These are phyloP conservation scores for Thelonectria olida DNA, from an alignment of 2,329 filamentous ascomycete genomes.

Conservation along the genomic window DNA sequence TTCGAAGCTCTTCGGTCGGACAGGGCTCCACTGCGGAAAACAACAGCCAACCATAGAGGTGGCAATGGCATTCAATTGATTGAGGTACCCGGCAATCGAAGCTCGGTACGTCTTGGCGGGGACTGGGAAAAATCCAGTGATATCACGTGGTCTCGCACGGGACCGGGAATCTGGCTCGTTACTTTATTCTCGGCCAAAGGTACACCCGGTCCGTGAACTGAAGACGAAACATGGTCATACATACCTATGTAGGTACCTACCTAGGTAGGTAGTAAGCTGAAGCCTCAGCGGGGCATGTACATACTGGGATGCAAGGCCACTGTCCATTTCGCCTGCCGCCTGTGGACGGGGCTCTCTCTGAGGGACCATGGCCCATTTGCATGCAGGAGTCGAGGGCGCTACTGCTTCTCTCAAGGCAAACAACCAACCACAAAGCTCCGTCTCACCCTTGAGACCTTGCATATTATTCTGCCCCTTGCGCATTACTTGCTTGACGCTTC, in stretches of 20 bases:
- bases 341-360: background rate
- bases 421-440: slow-evolving; percentile 4
- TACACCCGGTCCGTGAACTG: slow-evolving; percentile 3
- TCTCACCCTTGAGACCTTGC: slow-evolving; percentile 9
- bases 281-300: too few species aligned
- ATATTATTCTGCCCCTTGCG: slow-evolving; percentile 12
- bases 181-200: background rate
- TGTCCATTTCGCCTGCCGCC: background rate
- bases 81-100: background rate
- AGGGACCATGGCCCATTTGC: background rate
- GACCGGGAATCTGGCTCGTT: background rate
- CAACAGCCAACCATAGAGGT: background rate
- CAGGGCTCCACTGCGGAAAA: background rate
- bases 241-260: too few species aligned
- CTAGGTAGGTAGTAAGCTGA: too few species aligned
- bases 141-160: background rate
- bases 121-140: background rate
- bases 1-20: background rate
- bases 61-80: background rate
- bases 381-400: slow-evolving; percentile 7
- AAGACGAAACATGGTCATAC: slow-evolving; percentile 14
- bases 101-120: too few species aligned
- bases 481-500: background rate
- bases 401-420: background rate
- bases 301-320: too few species aligned